Conservation (phyloP, 129 eudicot species). For the Pseudognaphalium luteoalbum region DNA sequence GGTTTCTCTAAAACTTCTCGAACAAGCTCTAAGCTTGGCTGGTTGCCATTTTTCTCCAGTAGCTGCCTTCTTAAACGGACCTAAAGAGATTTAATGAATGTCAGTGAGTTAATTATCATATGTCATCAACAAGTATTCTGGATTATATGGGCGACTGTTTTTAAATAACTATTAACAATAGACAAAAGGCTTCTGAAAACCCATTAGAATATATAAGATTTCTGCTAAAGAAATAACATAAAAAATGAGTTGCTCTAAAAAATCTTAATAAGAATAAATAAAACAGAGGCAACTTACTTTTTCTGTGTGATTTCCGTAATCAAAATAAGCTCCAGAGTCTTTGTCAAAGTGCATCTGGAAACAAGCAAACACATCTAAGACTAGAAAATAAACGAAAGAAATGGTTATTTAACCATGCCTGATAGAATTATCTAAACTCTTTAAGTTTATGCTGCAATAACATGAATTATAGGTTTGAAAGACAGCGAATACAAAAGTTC, state of each 20-base stretch:
- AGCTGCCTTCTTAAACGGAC: constrained; percentile 71
- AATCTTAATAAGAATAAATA: background rate
- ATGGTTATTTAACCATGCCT: background rate
- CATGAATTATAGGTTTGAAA: background rate
- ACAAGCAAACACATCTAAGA: constrained; percentile 14
- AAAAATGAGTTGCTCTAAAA: constrained; percentile 4
- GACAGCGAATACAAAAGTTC: background rate
- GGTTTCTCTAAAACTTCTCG: constrained; percentile 83
- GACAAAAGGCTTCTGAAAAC: background rate
- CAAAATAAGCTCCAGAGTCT: constrained; percentile 73
- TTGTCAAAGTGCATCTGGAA: constrained; percentile 85
- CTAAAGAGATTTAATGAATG: constrained; percentile 34
- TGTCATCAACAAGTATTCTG: background rate
- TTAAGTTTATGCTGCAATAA: background rate
- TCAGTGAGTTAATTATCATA: background rate
- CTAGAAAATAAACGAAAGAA: constrained; percentile 8
- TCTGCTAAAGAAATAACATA: background rate
- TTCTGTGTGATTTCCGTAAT: constrained; percentile 95
- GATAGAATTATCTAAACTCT: background rate
- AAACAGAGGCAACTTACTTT: constrained; percentile 46
- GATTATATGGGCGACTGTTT: background rate
- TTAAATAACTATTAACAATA: background rate
- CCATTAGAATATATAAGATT: background rate
- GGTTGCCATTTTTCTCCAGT: constrained; percentile 47
- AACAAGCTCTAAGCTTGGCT: constrained; percentile 66